A percentile compares a stretch with the other conserved stretches of the same genome.
These are phyloP conservation scores for Fusarium piperis DNA, from an alignment of 2,329 filamentous ascomycete genomes.

Conservation along the genomic window DNA sequence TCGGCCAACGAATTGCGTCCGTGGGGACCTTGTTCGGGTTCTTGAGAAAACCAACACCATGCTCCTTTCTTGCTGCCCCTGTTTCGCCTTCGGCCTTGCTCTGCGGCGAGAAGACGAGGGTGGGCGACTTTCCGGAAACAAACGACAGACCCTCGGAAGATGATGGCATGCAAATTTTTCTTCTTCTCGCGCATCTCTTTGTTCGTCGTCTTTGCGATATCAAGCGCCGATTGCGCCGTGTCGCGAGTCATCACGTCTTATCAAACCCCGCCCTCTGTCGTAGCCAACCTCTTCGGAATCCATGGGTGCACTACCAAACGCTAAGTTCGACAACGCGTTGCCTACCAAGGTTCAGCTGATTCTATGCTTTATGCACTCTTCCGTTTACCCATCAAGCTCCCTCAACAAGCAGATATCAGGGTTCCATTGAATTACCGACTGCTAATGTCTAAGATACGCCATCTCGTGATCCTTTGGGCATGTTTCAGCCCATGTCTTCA, in stretches of 20 bases:
- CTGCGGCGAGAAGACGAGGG: conserved; percentile 5
- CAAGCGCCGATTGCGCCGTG: conserved; percentile 1
- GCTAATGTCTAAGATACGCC: background rate
- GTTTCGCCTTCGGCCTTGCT: conserved; percentile 1
- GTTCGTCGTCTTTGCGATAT: background rate
- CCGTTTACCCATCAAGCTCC: background rate
- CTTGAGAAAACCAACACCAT: conserved; percentile 9
- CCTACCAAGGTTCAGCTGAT: conserved; percentile 4
- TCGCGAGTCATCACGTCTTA: conserved; percentile 18
- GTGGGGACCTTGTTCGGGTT: conserved; percentile 17
- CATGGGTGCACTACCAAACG: background rate
- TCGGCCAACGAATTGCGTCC: conserved; percentile 25
- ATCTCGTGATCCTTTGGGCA: background rate
- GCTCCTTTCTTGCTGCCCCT: conserved; percentile 20
- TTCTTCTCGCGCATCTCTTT: background rate
- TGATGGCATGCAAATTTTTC: background rate
- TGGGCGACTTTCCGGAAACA: background rate
- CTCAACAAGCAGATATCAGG: background rate
- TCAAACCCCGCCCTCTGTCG: conserved; percentile 25
- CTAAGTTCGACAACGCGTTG: background rate
- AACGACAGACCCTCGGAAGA: background rate
- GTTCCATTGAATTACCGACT: background rate
- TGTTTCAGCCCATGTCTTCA: background rate
- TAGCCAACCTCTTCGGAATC: conserved; percentile 13
- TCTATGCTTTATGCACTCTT: background rate